Base-by-base conservation (phyloP, 2,329 filamentous ascomycete genomes). In the Chaetomium globosum region DNA sequence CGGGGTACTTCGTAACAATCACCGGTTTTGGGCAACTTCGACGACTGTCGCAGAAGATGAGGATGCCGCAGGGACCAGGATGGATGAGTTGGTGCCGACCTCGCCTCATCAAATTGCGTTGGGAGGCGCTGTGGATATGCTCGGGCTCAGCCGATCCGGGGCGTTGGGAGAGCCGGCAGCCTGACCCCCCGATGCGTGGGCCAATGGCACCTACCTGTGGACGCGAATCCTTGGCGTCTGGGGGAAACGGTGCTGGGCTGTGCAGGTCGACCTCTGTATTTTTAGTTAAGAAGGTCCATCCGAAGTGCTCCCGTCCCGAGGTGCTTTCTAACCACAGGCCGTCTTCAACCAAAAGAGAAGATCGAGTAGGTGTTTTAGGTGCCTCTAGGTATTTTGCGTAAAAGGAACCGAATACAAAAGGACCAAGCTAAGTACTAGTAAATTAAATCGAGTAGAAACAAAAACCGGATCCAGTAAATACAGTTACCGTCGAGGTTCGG, bases 141-240 rank as follows among this genome's bases (percentile, higher is more conserved):
- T 53, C 58, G 60, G 49, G 61, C 65, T 59, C 55, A 64, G 65
- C 65, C 62, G 61, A 63, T 58, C 61, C 48, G 46, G 54, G 23
- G 39, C 60, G 26, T 30, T 56, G 60, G 60, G 31, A 56, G 19
- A 31, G 58, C 30, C n/a, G 12, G 8, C 43, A 36, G 28, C 31
- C 19, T 36, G 53, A n/a, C 31, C 9, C 19, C 26, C n/a, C 2
- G 57, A 36, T 36, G 33, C 33, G 21, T 16, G 12, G 26, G 26
- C 51, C 28, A 53, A 30, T 16, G 51, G 26, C 51, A 30, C 39
- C 13, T 7, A 30, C 39, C 13, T 7, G 39, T 19, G 16, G 7
- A 36, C 33, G 8, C 33, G 16, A 21, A 21, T 19, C 10, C 58
- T 52, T 60, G 58, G 58, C 48, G n/a, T 52, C 39, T 8, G n/a